Conservation (phyloP, 31 red algal species). For the Porphyra umbilicalis region DNA sequence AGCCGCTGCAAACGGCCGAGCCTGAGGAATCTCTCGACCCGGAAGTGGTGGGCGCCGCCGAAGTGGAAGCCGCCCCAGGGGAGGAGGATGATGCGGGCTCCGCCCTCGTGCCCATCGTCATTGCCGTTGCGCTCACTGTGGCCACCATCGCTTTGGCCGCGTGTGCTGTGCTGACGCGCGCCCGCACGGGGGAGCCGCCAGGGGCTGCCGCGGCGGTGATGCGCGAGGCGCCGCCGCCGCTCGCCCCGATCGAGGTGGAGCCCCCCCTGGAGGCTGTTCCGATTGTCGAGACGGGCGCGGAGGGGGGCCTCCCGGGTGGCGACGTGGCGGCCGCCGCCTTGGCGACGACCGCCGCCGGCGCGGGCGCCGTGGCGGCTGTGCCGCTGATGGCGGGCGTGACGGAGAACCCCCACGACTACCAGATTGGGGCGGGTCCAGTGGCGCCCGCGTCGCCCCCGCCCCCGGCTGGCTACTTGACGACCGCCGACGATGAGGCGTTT, state of each 20-base stretch:
- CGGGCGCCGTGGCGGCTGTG: neutral
- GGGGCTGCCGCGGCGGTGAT: neutral
- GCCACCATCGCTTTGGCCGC: neutral
- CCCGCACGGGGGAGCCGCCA: neutral
- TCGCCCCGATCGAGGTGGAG: neutral
- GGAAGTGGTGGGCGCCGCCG: neutral
- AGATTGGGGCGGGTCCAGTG: neutral
- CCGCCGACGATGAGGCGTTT: neutral
- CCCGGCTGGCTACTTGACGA: neutral
- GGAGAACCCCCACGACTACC: neutral
- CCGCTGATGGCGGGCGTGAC: neutral
- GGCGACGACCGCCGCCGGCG: neutral
- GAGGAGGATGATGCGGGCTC: neutral
- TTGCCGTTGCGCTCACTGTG: neutral
- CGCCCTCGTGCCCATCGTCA: neutral
- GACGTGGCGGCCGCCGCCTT: neutral
- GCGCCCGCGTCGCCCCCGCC: neutral
- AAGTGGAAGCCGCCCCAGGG: neutral
- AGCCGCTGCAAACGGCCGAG: neutral
- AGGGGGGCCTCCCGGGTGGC: neutral
- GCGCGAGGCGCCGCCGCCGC: neutral
- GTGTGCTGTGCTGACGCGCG: neutral
- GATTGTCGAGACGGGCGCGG: neutral
- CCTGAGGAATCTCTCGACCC: neutral
- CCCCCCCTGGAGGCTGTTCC: neutral